Conservation (phyloP, 129 eudicot species). For the Scalesia atractyloides region DNA sequence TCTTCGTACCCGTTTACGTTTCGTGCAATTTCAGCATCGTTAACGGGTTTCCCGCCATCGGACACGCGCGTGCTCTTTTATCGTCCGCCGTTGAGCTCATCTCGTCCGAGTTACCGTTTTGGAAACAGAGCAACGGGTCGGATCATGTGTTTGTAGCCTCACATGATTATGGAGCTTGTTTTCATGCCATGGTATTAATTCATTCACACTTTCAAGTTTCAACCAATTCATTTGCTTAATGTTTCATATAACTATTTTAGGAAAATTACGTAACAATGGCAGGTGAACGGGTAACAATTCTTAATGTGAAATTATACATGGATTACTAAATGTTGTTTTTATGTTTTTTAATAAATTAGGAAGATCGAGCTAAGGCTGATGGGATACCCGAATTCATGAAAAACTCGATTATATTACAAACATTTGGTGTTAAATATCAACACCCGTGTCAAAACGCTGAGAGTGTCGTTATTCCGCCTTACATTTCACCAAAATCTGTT, state of each 20-base stretch:
- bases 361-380: slow-evolving; percentile 73
- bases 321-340: not conserved
- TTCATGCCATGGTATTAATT: slow-evolving; percentile 78
- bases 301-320: not conserved
- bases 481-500: slow-evolving; percentile 53
- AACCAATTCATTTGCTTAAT: too few species aligned
- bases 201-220: not conserved
- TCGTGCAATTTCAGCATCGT: slow-evolving; percentile 89
- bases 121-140: slow-evolving; percentile 80
- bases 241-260: too few species aligned
- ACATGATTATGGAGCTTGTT: slow-evolving; percentile 94
- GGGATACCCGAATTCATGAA: slow-evolving; percentile 79
- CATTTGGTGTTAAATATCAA: slow-evolving; percentile 74
- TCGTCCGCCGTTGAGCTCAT: slow-evolving; percentile 59
- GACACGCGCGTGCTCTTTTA: slow-evolving; percentile 71
- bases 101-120: slow-evolving; percentile 65
- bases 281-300: not conserved
- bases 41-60: slow-evolving; percentile 90
- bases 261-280: too few species aligned
- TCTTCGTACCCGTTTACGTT: slow-evolving; percentile 95
- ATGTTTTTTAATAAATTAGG: slow-evolving; percentile 34
- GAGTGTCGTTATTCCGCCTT: slow-evolving; percentile 79
- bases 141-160: slow-evolving; percentile 94
- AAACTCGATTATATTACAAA: slow-evolving; percentile 75
- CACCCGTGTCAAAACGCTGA: slow-evolving; percentile 83